Percentiles rank a stretch among this genome's conserved stretches.
phyloP scores from a whole-genome alignment of 495 filamentous ascomycete genomes.

The Podospora anserina region DNA sequence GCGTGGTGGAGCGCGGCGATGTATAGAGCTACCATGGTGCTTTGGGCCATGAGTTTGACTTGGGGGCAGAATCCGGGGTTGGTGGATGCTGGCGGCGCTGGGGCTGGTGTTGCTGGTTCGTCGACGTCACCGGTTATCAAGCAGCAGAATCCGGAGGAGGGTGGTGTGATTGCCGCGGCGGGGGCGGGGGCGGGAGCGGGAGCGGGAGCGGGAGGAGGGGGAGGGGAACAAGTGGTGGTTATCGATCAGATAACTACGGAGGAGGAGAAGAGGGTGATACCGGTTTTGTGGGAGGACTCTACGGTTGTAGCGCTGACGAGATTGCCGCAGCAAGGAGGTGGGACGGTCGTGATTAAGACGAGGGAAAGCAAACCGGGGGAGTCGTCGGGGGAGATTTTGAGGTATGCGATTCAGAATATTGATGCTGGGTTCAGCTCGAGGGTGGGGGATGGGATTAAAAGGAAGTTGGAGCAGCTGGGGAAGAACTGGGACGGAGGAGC shows the following conservation, averaged over 20 bases:
- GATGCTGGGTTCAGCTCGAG: conserved; percentile 42
- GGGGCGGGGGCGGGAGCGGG: background rate
- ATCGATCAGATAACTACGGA: conserved; percentile 43
- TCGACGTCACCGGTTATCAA: conserved; percentile 28
- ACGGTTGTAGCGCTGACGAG: conserved; percentile 39
- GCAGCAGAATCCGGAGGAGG: conserved; percentile 22
- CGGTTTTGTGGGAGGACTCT: conserved; percentile 38
- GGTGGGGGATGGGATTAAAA: conserved; percentile 46
- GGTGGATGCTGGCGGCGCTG: background rate
- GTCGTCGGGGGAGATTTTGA: conserved; percentile 42
- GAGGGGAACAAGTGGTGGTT: conserved; percentile 21
- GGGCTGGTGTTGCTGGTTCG: conserved; percentile 15
- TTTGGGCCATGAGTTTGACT: conserved; percentile 45
- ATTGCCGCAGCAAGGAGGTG: conserved; percentile 24
- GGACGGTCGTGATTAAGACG: conserved; percentile 23
- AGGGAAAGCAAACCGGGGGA: conserved; percentile 13
- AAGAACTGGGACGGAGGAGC: conserved; percentile 30
- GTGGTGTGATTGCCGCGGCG: background rate
- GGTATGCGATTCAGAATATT: conserved; percentile 43
- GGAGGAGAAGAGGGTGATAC: conserved; percentile 32
- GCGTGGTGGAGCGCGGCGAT: conserved; percentile 54
- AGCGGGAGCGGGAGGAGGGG: conserved; percentile 25
- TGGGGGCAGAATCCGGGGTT: background rate
- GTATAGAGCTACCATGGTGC: conserved; percentile 50
- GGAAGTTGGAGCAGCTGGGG: conserved; percentile 41